A percentile compares a stretch with the other conserved stretches of the same genome.
Conservation (phyloP, 2,329 filamentous ascomycete species). For the Knufia petricola region DNA sequence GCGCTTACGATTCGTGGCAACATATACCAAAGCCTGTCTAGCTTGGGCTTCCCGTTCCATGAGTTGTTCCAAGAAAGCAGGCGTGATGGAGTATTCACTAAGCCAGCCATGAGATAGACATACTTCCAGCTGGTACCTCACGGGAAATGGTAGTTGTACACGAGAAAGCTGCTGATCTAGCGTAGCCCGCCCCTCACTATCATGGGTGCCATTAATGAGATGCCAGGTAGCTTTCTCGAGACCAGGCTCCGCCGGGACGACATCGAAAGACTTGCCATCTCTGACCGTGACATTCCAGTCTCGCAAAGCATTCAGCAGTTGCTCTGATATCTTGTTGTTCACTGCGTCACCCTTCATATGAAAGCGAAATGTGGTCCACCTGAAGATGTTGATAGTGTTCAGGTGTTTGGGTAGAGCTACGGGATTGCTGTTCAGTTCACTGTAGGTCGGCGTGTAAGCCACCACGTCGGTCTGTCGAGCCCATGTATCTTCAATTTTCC, state of each 20-base stretch:
- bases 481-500: slow-evolving; percentile 51
- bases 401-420: slow-evolving; percentile 40
- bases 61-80: slow-evolving; percentile 58
- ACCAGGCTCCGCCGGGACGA: slow-evolving; percentile 35
- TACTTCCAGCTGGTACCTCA: slow-evolving; percentile 85
- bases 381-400: slow-evolving; percentile 52
- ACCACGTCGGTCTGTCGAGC: slow-evolving; percentile 55
- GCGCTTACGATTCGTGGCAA: slow-evolving; percentile 53
- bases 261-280: slow-evolving; percentile 34
- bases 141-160: slow-evolving; percentile 52
- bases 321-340: slow-evolving; percentile 27
- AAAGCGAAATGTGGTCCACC: slow-evolving; percentile 54
- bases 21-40: slow-evolving; percentile 60
- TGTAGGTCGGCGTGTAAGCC: slow-evolving; percentile 31
- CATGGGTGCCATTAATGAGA: slow-evolving; percentile 30
- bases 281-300: slow-evolving; percentile 63
- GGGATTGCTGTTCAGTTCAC: slow-evolving; percentile 25
- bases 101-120: slow-evolving; percentile 75
- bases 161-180: slow-evolving; percentile 18
- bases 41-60: slow-evolving; percentile 45
- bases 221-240: slow-evolving; percentile 28
- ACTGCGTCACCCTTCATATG: slow-evolving; percentile 31
- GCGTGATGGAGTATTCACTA: slow-evolving; percentile 62
- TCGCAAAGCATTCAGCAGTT: slow-evolving; percentile 46
- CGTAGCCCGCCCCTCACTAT: slow-evolving; percentile 1